A percentile compares a stretch with the other conserved stretches of the same genome.
phyloP scores from a whole-genome alignment of 2,329 filamentous ascomycete genomes.

The Fusarium newnesense region DNA sequence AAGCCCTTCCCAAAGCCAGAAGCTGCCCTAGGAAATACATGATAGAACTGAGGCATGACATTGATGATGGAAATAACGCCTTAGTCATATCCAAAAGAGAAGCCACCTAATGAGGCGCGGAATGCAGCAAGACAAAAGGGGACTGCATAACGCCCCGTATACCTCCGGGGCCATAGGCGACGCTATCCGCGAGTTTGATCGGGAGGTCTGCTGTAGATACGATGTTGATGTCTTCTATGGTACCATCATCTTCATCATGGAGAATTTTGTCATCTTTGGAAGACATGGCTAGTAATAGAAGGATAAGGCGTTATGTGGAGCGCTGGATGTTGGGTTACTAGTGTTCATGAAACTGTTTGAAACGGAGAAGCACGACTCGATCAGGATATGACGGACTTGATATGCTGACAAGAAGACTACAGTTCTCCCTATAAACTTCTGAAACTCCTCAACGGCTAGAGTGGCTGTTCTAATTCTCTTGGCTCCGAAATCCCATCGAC shows the following conservation, averaged over 20 bases:
- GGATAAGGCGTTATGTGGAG: not conserved
- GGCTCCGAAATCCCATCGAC: not conserved
- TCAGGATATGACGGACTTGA: not conserved
- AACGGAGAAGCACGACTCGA: not conserved
- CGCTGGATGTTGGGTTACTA: not conserved
- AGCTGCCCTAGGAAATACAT: constrained; percentile 46
- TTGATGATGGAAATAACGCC: constrained; percentile 54
- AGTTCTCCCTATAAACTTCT: not conserved
- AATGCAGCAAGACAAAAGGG: constrained; percentile 52
- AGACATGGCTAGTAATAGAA: not conserved
- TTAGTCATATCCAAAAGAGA: constrained; percentile 41
- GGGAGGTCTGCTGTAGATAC: not conserved
- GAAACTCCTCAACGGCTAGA: not conserved
- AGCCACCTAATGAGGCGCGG: constrained; percentile 47
- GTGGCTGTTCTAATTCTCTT: not conserved
- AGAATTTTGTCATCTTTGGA: not conserved
- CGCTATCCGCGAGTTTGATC: not conserved
- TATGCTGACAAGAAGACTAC: not conserved
- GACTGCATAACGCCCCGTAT: not conserved
- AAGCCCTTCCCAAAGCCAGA: constrained; percentile 52
- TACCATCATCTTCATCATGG: not conserved
- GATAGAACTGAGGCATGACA: constrained; percentile 56
- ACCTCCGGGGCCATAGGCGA: not conserved
- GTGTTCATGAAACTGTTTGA: not conserved
- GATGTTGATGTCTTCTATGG: not conserved